Conservation (phyloP, 2,329 filamentous ascomycete genomes). For the Cladosporium sp. region DNA sequence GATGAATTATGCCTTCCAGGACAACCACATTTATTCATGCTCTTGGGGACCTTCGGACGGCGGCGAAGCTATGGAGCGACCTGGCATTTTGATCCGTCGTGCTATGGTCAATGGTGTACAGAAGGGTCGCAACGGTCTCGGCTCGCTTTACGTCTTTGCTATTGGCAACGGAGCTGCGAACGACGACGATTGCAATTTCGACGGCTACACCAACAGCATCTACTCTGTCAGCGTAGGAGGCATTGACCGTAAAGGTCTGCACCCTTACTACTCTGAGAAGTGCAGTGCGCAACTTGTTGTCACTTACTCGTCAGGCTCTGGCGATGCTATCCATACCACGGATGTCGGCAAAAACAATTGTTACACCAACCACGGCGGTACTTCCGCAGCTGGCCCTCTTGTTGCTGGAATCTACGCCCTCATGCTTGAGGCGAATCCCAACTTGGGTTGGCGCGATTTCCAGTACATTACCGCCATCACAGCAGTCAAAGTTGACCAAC, state of each 20-base stretch:
- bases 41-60: slow-evolving; percentile 98
- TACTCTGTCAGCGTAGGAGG: slow-evolving; percentile 97
- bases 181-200: slow-evolving; percentile 98
- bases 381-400: slow-evolving; percentile 88
- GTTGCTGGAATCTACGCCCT: slow-evolving; percentile 90
- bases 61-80: slow-evolving; percentile 88
- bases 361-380: slow-evolving; percentile 81
- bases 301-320: slow-evolving; percentile 88
- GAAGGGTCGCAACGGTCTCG: slow-evolving; percentile 74
- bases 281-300: slow-evolving; percentile 95
- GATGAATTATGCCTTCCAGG: slow-evolving; percentile 85
- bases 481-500: slow-evolving; percentile 72
- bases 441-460: slow-evolving; percentile 88
- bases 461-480: slow-evolving; percentile 87
- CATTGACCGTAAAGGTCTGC: slow-evolving; percentile 78
- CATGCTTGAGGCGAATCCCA: slow-evolving; percentile 76
- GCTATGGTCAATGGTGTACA: slow-evolving; percentile 93
- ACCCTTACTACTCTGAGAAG: slow-evolving; percentile 93
- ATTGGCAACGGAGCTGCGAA: slow-evolving; percentile 84
- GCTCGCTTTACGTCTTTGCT: slow-evolving; percentile 94
- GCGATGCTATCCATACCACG: slow-evolving; percentile 90
- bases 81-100: slow-evolving; percentile 78
- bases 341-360: slow-evolving; percentile 81
- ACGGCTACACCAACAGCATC: slow-evolving; percentile 98
- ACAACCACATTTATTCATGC: slow-evolving; percentile 97